Base-by-base conservation (phyloP, 257 asterid genomes). In the Ajuga chamaepitys region DNA sequence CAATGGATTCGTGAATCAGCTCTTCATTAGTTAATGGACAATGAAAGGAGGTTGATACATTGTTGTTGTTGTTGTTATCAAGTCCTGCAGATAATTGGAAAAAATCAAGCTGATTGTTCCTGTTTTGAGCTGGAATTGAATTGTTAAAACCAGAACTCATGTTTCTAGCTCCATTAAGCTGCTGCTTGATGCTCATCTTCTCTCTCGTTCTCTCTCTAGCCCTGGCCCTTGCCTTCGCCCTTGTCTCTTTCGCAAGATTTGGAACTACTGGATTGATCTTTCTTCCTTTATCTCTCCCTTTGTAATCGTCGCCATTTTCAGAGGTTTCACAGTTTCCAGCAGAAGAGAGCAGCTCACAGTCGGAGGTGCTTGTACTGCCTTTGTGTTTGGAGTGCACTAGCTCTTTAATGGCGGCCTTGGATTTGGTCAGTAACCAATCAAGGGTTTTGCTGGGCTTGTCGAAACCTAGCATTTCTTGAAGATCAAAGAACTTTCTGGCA, bases 371-470 rank as follows among this genome's bases (percentile, higher is more conserved):
- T 0, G 44, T 65, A n/a, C 21, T 14, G 48, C 18, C 47, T 20
- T 56, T 64, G 20, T 11, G 69, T 34, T 64, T 78, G 25, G 65
- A 58, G 41, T 71, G 81, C 5, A 72, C 75, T 4, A 89, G 81
- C 38, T 89, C 95, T 22, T 75, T 77, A 17, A 92, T 87, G 68
- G 97, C 92, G 3, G 86, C 42, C 44, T 76, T 83, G 0, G 97
- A 89, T 24, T 87, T 83, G 5, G 81, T 82, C 14, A 92, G 81
- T 13, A 92, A 75, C 98, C 98, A 92, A 51, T 85, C 96, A 3
- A 92, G 88, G 76, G 98, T 92, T 73, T 85, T 85, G 82, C 98
- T 92, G 1, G 97, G 93, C 72, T 84, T 92, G 69, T 87, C 95
- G 24, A 77, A 83, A 38, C 93, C 95, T 47, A 92, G 78, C 75